Base-by-base conservation (phyloP, 2,329 filamentous ascomycete genomes). In the Tetracladium maxilliforme region DNA sequence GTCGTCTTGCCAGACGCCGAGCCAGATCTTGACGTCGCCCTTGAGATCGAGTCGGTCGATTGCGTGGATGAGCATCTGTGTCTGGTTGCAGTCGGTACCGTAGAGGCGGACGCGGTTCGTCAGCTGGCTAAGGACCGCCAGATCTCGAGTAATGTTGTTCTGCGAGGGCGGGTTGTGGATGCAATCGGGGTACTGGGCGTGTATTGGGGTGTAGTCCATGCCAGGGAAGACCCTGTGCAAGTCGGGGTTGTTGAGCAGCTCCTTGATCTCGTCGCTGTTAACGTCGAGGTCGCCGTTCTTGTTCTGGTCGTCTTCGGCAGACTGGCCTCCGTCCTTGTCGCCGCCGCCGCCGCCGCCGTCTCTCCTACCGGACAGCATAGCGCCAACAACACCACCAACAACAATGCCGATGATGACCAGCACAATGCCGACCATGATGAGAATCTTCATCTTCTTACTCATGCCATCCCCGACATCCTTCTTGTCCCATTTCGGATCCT, bases 81-180 rank as follows among this genome's bases (percentile, higher is more conserved):
- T 95, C 52, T 95, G 87, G 51, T 94, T 94, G 63, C 87, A 95
- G 54, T 95, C 87, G 9, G 83, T 95, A 24, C 87, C 87, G 47
- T 95, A 95, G 2, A 94, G 61, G 6, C 87, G 76, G 23, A 95
- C 68, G 4, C 73, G 75, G 45, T 92, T 86, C 31, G 84, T 93
- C 21, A 95, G 61, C 47, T 93, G 84, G 9, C 80, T 84, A 25
- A 95, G 70, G 7, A 94, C 75, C 2, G 90, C 87, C 30, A 94
- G 58, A 45, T 95, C 87, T 26, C 82, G 72, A 1, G 90, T 95
- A 36, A 95, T 64, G 45, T 95, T 94, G 55, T 95, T 93, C 46
- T 94, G 87, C 17, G 76, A 86, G 0, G 87, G 79, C 1, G 81
- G 80, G 37, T 75, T 66, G 27, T 64, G 55, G 16, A 86, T 35